Base-by-base conservation (phyloP, 768 basidiomycete species). In the Leccinum ochraceum region DNA sequence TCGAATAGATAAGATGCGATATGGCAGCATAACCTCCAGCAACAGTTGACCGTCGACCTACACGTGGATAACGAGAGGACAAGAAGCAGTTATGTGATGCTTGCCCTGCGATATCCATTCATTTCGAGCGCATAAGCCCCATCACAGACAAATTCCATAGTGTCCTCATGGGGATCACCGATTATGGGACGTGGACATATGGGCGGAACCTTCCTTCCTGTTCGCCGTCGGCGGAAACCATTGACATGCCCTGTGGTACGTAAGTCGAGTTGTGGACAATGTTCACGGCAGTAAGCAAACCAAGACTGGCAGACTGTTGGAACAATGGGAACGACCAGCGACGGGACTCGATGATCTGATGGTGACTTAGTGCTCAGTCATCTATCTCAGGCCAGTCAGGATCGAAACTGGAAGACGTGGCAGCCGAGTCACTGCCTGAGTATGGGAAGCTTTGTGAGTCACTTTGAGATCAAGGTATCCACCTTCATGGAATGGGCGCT, bases 1-100 rank as follows among this genome's bases (percentile, higher is more conserved):
- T 83, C 80, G 75, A 89, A 90, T 39, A 83, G 66, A 71, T 88
- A 89, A 0, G 85, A 81, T 4, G 84, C 85, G 57, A 90, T 78
- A 65, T 86, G 60, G 82, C 72, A 26, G 74, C 71, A 69, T 84
- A 88, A 16, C 87, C 87, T 36, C 88, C 87, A 42, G 87, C 88
- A 39, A 89, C 78, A 84, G 57, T 83, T 79, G 65, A 88, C 87
- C 88, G 89, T 89, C 51, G 59, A 6, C 34, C 14, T 36, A 16
- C n/a, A 50, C 16, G 36, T 49, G 54, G 3, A 26, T 30, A 28
- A 60, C 17, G 48, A 49, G 7, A 49, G 48, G 48, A 20, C 4
- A 42, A 4, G n/a, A 44, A 44, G 48, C 16, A 49, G 4, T 24
- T 6, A 22, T 22, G 13, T 11, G 46, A 48, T 48, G 46, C 10